phyloP scores from a whole-genome alignment of 306 rosid species.

The Prunus mira region DNA sequence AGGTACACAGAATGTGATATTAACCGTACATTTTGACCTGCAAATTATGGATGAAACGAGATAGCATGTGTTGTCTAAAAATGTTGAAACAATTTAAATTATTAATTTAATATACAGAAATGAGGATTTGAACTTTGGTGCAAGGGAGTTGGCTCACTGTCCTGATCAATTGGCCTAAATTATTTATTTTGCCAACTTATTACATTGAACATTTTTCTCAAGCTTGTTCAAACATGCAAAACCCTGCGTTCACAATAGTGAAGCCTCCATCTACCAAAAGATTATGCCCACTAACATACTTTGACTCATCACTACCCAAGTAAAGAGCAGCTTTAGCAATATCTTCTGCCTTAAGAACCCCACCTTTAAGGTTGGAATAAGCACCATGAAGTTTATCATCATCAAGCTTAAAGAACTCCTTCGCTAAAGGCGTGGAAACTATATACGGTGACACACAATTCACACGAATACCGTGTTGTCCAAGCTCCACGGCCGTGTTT shows the following conservation, averaged over 20 bases:
- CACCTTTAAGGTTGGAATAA: slow-evolving; percentile 32
- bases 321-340: slow-evolving; percentile 55
- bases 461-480: slow-evolving; percentile 41
- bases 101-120: too few species aligned
- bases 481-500: slow-evolving; percentile 44
- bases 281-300: slow-evolving; percentile 49
- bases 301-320: slow-evolving; percentile 49
- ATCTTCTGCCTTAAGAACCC: slow-evolving; percentile 22
- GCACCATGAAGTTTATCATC: slow-evolving; percentile 8
- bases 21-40: too few species aligned
- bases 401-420: slow-evolving; percentile 19
- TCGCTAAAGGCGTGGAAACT: slow-evolving; percentile 35
- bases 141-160: too few species aligned
- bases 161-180: too few species aligned
- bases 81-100: too few species aligned
- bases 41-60: too few species aligned
- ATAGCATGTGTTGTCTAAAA: too few species aligned
- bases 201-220: not conserved
- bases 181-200: not conserved
- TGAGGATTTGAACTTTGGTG: too few species aligned
- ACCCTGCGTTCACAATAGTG: slow-evolving; percentile 1
- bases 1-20: too few species aligned
- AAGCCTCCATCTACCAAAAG: slow-evolving; percentile 56
- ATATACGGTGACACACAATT: slow-evolving; percentile 42
- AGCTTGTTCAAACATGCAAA: slow-evolving; percentile 14